Base-by-base conservation (phyloP, 1,139 yeast species). In the Protomyces lactucae-debilis region DNA sequence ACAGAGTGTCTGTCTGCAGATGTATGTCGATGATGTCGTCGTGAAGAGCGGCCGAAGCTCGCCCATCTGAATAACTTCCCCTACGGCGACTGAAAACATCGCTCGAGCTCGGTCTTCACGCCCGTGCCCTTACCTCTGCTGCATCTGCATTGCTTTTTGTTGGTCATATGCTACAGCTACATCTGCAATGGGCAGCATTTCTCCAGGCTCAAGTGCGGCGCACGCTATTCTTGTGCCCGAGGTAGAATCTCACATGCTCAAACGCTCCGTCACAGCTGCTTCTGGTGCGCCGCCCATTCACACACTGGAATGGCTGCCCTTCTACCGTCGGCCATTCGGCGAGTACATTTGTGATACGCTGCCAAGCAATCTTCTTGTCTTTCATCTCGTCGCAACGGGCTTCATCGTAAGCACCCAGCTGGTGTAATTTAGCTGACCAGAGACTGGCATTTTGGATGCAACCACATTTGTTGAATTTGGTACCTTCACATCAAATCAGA, bases 401-500 rank as follows among this genome's bases (percentile, higher is more conserved):
- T 60, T 60, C 53, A 60, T 60, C 36, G 39, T 35, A 21, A 21
- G 39, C 10, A 10, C 9, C 35, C n/a, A 10, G 10, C 35, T 28
- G 9, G 8, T 23, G 21, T 18, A 5, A 5, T 9, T n/a, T 43
- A 10, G 39, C 36, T 51, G n/a, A 51, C 14, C 5, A 21, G 35
- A 51, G 54, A 60, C 57, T 28, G 64, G 57, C 35, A 21, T 60
- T 8, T 21, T 60, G 25, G 57, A 60, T 37, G 61, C 61, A 14
- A 57, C 61, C n/a, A 52, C 61, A 54, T 57, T 48, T 37, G 61
- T 54, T 18, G 61, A 48, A 14, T 57, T 36, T 37, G 61, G 61
- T 46, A 57, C 61, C 5, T 57, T 57, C 25, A 51, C 61, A 36
- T 57, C 61, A 28, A 57, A 57, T 25, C 61, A 57, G 32, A 57